These are phyloP conservation scores for Lactifluus pinguis DNA, from an alignment of 768 basidiomycete species.

Conservation along the genomic window DNA sequence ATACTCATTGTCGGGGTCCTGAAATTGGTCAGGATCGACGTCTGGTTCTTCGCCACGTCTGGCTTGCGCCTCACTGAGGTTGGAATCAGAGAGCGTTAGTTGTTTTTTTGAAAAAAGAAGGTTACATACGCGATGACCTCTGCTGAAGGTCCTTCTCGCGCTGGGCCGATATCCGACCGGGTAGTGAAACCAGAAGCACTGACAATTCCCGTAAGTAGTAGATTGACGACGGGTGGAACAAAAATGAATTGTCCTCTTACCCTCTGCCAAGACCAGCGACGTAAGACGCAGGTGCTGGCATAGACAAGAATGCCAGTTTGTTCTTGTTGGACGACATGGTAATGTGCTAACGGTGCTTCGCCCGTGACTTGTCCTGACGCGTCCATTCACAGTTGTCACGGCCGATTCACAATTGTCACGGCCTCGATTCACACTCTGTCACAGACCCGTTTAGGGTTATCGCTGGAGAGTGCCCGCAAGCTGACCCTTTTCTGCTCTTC, in stretches of 20 bases:
- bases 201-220: conserved; percentile 9
- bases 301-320: conserved; percentile 71
- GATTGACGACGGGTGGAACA: not conserved
- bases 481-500: no score
- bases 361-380: conserved; percentile 27
- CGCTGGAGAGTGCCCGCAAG: no score
- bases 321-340: conserved; percentile 50
- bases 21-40: conserved; percentile 82
- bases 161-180: conserved; percentile 97
- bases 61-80: conserved; percentile 70
- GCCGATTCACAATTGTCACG: no score
- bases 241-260: conserved; percentile 39
- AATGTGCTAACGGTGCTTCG: no score
- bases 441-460: no score
- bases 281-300: conserved; percentile 93
- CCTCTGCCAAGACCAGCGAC: conserved; percentile 98
- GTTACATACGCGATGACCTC: conserved; percentile 77
- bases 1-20: conserved; percentile 96
- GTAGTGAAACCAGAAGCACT: conserved; percentile 98
- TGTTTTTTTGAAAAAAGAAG: not conserved
- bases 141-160: conserved; percentile 88
- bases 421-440: no score
- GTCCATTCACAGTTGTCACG: no score
- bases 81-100: not conserved
- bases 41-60: conserved; percentile 83